Base-by-base conservation (phyloP, 2,329 filamentous ascomycete genomes). In the Cordyceps farinosa region DNA sequence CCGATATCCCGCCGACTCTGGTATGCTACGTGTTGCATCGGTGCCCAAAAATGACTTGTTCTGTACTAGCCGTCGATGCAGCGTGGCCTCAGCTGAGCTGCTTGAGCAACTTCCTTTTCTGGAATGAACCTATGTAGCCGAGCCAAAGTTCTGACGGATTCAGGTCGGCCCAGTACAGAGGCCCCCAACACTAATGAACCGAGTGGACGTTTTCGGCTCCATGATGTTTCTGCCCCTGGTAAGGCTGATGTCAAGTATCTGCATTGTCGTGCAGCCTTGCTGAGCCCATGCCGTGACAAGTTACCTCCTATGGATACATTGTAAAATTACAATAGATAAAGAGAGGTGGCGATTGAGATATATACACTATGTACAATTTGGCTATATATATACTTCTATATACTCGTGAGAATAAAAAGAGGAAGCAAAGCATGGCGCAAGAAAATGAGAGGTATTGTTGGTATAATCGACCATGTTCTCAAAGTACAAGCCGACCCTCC, bases 341-440 rank as follows among this genome's bases (percentile, higher is more conserved):
- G n/a, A 30, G n/a, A 40, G 32, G 30, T 17, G 11, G n/a, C 4
- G 2, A 27, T 30, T 58, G n/a, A 29, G n/a, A 29, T 48, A 58
- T 58, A 57, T 57, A 48, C 44, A 38, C n/a, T 58, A 58, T 58
- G 22, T 58, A 58, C 55, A 48, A 22, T 10, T 8, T 57, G 6
- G 29, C 11, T 7, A 57, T 57, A 45, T 45, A 29, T 58, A 36
- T 58, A 38, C 42, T 48, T 38, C n/a, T 48, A 58, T 58, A 17
- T 47, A 29, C 32, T 48, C 6, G 13, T 32, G 22, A 42, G n/a
- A 40, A n/a, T 22, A 22, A 29, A 38, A 3, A 30, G 9, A 36
- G 27, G 5, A 32, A 40, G n/a, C 13, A 44, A 44, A 29, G n/a
- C 6, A 38, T 29, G 11, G 29, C 3, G 22, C 11, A 32, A 4